Percentiles rank a stretch among this genome's conserved stretches.
phyloP scores from a whole-genome alignment of 192 early-diverging fungal species.

The Lunasporangiospora selenospora region DNA sequence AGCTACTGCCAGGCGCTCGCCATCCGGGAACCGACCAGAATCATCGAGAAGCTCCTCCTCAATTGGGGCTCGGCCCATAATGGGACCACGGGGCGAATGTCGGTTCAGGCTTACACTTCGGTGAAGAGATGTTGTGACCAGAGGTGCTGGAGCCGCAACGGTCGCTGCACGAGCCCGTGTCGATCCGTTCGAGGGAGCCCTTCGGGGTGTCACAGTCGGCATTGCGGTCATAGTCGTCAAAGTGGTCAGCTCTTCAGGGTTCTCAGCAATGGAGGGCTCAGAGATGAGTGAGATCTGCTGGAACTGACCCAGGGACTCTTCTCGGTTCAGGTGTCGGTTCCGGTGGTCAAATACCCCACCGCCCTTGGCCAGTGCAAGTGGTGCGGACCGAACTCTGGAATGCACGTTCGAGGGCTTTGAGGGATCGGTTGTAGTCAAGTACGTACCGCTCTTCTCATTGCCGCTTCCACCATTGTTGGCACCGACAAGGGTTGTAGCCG shows the following conservation, averaged over 20 bases:
- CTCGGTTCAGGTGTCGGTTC: conserved; percentile 31
- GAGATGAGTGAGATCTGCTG: conserved; percentile 43
- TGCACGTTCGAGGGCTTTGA: conserved; percentile 27
- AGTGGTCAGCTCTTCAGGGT: too few relatives aligned
- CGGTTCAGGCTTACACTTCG: conserved; percentile 41
- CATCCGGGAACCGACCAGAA: conserved; percentile 11
- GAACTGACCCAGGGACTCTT: conserved; percentile 38
- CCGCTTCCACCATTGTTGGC: too few relatives aligned
- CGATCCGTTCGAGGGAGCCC: conserved; percentile 5
- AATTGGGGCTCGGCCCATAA: conserved; percentile 9
- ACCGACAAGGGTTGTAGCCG: conserved; percentile 17
- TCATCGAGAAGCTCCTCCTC: conserved; percentile 3
- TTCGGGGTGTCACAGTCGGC: conserved; percentile 1
- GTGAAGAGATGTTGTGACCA: conserved; percentile 28
- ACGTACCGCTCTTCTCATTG: background rate
- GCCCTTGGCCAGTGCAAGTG: conserved; percentile 33
- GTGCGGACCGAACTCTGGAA: conserved; percentile 26
- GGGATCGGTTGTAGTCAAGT: background rate
- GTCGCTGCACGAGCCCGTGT: conserved; percentile 5
- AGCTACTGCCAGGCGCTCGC: conserved; percentile 14
- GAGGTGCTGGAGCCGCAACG: conserved; percentile 4
- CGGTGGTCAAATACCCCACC: conserved; percentile 32
- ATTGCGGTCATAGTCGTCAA: too few relatives aligned
- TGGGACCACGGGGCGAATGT: conserved; percentile 2
- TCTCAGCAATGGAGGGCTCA: conserved; percentile 11